phyloP scores from a whole-genome alignment of 495 filamentous ascomycete species.

The Penicillium antarcticum region DNA sequence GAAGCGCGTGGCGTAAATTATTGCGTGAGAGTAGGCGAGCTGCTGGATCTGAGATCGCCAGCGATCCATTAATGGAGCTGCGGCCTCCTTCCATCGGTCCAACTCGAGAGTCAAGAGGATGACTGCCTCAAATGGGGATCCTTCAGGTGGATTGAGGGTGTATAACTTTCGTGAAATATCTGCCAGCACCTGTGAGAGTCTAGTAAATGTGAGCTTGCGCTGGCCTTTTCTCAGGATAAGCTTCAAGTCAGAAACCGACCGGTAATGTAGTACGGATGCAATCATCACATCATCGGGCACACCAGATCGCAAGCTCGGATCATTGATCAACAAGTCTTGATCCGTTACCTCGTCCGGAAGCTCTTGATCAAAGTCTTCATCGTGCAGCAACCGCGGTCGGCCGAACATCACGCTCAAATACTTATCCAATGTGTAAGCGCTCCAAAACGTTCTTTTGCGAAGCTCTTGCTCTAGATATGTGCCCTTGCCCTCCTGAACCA shows the following conservation, averaged over 20 bases:
- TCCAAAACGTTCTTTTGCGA: neutral
- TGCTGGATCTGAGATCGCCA: neutral
- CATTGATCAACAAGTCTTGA: neutral
- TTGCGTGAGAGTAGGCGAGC: neutral
- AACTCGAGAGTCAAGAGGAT: neutral
- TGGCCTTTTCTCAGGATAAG: neutral
- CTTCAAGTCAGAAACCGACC: neutral
- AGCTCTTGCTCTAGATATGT: conserved; percentile 12
- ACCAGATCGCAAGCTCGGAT: neutral
- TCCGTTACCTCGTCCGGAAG: neutral
- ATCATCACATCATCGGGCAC: neutral
- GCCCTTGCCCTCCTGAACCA: neutral
- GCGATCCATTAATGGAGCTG: neutral
- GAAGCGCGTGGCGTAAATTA: neutral
- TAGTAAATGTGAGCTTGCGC: neutral
- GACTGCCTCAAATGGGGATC: neutral
- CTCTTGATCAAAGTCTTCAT: conserved; percentile 1
- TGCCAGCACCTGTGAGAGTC: neutral
- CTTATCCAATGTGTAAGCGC: conserved; percentile 1
- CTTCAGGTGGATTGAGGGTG: neutral
- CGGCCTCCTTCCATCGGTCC: neutral
- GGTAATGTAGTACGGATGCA: neutral
- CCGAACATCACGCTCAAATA: conserved; percentile 20
- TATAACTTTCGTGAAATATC: neutral
- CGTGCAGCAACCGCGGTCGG: conserved; percentile 5